phyloP scores from a whole-genome alignment of 2,329 filamentous ascomycete genomes.

The Knoxdaviesia proteae region DNA sequence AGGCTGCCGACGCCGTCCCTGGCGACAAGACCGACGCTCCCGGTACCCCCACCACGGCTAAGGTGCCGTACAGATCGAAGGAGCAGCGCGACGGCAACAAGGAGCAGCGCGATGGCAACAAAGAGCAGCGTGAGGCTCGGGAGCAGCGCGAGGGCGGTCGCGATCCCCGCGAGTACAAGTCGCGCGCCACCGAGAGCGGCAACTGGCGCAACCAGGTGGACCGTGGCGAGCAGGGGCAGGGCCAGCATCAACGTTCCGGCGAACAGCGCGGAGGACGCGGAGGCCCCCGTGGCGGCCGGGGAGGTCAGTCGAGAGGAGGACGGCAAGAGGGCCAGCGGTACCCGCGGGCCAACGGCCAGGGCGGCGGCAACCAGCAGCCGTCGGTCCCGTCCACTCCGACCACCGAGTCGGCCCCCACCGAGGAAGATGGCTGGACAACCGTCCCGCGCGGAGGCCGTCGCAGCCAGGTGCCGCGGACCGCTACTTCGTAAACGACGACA shows the following conservation, averaged over 20 bases:
- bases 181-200: conserved; percentile 33
- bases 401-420: conserved; percentile 10
- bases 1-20: conserved; percentile 9
- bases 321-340: background rate
- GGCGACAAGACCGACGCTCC: conserved; percentile 8
- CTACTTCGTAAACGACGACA: conserved; percentile 1
- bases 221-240: conserved; percentile 23
- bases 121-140: conserved; percentile 13
- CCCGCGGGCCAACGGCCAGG: conserved; percentile 1
- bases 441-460: conserved; percentile 15
- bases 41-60: conserved; percentile 11
- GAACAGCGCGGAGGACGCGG: conserved; percentile 23
- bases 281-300: conserved; percentile 13
- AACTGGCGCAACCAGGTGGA: conserved; percentile 32
- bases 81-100: conserved; percentile 6
- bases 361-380: conserved; percentile 11
- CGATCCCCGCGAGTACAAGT: conserved; percentile 23
- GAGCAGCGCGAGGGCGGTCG: conserved; percentile 22
- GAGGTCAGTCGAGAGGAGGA: background rate
- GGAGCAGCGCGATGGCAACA: conserved; percentile 24
- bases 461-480: conserved; percentile 2
- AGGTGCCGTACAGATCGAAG: conserved; percentile 9
- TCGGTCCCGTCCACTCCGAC: conserved; percentile 8
- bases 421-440: conserved; percentile 46
- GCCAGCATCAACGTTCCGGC: conserved; percentile 19